Evolutionary conservation across 805 yeast genomes (phyloP), one percentile per base, ranked within the genome.

Genomic region (Suhomyces sp.): DNA sequence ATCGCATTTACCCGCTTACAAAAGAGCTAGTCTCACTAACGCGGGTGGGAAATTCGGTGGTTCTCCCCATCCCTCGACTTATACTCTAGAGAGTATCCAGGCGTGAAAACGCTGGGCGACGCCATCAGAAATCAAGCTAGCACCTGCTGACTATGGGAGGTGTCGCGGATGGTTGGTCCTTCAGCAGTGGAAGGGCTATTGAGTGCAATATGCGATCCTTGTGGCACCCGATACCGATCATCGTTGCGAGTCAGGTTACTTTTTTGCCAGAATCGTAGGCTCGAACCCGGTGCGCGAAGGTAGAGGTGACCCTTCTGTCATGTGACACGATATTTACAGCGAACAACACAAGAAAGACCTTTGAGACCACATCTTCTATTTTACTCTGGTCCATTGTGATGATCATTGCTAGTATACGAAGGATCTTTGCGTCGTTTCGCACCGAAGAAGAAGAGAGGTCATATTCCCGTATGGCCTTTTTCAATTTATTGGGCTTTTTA

Each of bases 381-480:
- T n/a, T n/a, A n/a, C n/a, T n/a, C n/a, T n/a, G n/a, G n/a, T n/a
- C n/a, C n/a, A n/a, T n/a, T n/a, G n/a, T n/a, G 6, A 82, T 75
- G 85, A 83, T 85, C 59, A 72, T 89, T 43, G 90, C 88, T 43
- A 89, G 90, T 61, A 80, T 90, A 43, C 71, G 96, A 46, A 74
- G 89, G 52, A 85, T 89, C 43, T 89, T 89, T 63, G 84, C 91
- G 20, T 86, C 94, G 4, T 89, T 89, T 62, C 71, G 97, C 17
- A 82, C 94, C 2, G 96, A 89, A 56, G 96, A 89, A 58, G 96
- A 89, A 60, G 96, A 90, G 65, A 72, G 92, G 47, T 72, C 76
- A 48, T 86, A 83, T 59, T 87, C 96, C 0, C 73, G 97, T 46
- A 77, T 80, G 55, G 96, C 96, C 1, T 86, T 86, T 62, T 86